Evolutionary conservation across 306 rosid species (phyloP).

Genomic region (Prosopis cineraria): DNA sequence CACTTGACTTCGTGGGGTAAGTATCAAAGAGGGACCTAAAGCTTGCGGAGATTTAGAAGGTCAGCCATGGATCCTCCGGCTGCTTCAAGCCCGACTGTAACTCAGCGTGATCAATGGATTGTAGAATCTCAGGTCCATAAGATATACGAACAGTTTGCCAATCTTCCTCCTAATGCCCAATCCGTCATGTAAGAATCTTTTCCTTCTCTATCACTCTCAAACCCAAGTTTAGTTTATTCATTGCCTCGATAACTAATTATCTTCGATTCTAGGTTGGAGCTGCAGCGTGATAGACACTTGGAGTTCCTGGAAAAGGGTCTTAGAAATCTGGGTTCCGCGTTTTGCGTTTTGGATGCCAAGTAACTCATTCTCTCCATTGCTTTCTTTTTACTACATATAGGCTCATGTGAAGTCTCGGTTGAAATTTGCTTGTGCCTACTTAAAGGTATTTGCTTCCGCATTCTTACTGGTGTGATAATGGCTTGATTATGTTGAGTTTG

Average conservation of each 20-base stretch:
- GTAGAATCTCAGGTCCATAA: conserved; percentile 59
- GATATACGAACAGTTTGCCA: conserved; percentile 53
- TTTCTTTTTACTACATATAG: not conserved
- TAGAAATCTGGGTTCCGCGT: conserved; percentile 58
- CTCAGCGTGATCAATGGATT: conserved; percentile 65
- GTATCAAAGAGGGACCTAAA: not conserved
- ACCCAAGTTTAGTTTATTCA: not conserved
- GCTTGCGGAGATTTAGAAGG: not conserved
- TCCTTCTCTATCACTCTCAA: not conserved
- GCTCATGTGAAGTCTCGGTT: not conserved
- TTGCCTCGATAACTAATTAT: not conserved
- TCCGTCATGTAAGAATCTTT: conserved; percentile 44
- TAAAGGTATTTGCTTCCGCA: not conserved
- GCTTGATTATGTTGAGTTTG: not conserved
- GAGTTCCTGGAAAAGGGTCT: conserved; percentile 68
- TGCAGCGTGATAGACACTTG: conserved; percentile 74
- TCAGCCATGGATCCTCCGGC: conserved; percentile 38
- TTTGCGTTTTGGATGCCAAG: conserved; percentile 84
- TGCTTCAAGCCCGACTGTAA: conserved; percentile 44
- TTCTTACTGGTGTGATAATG: not conserved
- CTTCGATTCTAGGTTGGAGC: conserved; percentile 59
- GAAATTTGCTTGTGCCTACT: not conserved
- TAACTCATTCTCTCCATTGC: conserved; percentile 29
- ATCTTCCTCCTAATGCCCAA: conserved; percentile 57
- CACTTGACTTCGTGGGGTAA: not conserved